Percentiles rank a stretch among this genome's conserved stretches.
Conservation (phyloP, 257 asterid species). For the Petunia axillaris region DNA sequence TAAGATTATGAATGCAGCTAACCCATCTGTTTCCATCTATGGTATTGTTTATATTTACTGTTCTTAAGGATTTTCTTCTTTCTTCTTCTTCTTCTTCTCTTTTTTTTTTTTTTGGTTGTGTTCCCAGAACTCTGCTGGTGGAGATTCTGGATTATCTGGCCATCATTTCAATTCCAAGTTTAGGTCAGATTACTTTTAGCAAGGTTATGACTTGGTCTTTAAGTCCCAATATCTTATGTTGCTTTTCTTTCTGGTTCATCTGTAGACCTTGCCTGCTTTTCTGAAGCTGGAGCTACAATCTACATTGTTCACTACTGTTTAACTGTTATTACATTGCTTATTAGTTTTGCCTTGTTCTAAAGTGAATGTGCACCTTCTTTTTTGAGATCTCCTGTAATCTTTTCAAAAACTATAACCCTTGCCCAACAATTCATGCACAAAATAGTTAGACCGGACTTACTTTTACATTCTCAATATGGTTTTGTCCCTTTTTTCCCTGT, state of each 20-base stretch:
- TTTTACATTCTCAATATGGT: background rate
- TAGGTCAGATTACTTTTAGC: constrained; percentile 45
- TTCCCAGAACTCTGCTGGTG: constrained; percentile 93
- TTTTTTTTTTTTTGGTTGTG: constrained; percentile 21
- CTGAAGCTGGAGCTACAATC: constrained; percentile 13
- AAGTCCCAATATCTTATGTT: constrained; percentile 12
- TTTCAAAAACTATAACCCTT: background rate
- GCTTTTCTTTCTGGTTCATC: constrained; percentile 19
- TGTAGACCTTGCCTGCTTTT: constrained; percentile 6
- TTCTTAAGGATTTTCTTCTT: constrained; percentile 21
- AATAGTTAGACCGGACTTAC: constrained; percentile 1
- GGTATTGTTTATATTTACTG: background rate
- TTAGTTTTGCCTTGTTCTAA: constrained; percentile 16
- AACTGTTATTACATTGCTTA: background rate
- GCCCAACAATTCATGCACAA: background rate
- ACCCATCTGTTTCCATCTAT: background rate
- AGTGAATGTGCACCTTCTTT: background rate
- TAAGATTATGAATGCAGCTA: constrained; percentile 5
- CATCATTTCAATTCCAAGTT: constrained; percentile 78
- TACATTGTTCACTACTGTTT: constrained; percentile 19
- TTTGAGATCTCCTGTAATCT: background rate
- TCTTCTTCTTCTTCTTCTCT: constrained; percentile 27
- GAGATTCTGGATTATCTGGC: constrained; percentile 86
- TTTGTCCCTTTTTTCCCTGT: background rate
- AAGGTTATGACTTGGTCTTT: background rate